phyloP scores from a whole-genome alignment of 2,329 filamentous ascomycete genomes.

The Fusarium dlaminii region DNA sequence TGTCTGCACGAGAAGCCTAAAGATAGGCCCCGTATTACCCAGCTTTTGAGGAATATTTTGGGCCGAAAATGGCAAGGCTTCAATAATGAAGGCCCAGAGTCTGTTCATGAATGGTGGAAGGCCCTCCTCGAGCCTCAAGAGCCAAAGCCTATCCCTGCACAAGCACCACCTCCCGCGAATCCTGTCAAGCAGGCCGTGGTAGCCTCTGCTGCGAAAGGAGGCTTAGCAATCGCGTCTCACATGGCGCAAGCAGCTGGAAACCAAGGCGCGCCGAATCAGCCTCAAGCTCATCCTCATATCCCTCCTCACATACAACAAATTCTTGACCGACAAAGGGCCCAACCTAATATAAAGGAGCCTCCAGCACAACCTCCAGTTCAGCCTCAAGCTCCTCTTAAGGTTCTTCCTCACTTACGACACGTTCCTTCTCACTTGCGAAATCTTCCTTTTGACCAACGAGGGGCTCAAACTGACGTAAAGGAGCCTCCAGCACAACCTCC shows the following conservation, averaged over 20 bases:
- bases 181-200: not conserved
- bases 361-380: not conserved
- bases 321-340: not conserved
- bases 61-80: conserved; percentile 34
- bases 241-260: not conserved
- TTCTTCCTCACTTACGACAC: not conserved
- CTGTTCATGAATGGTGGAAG: conserved; percentile 33
- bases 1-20: conserved; percentile 42
- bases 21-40: conserved; percentile 39
- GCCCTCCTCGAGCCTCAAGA: conserved; percentile 4
- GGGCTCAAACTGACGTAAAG: not conserved
- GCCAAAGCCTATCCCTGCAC: not conserved
- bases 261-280: not conserved
- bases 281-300: not conserved
- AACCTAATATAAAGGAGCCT: not conserved
- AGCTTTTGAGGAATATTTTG: conserved; percentile 31
- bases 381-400: not conserved
- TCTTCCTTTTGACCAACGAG: not conserved
- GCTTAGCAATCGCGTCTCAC: not conserved
- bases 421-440: not conserved
- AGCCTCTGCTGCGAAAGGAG: not conserved
- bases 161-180: not conserved
- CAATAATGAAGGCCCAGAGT: conserved; percentile 13
- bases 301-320: not conserved
- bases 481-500: not conserved